phyloP scores from a whole-genome alignment of 495 filamentous ascomycete species.

The Penicillium cataractarum region DNA sequence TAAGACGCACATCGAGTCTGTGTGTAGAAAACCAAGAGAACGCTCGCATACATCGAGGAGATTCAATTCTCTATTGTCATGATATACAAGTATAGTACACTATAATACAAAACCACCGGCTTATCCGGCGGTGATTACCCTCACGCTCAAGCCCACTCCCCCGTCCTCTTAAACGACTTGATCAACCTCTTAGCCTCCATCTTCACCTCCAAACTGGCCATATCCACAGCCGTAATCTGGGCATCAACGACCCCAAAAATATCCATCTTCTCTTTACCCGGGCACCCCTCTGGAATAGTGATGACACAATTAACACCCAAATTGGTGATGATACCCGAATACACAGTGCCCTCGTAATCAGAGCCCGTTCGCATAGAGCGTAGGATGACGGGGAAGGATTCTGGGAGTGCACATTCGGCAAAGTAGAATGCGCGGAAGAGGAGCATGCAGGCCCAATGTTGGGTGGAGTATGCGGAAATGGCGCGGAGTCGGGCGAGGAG shows the following conservation, averaged over 20 bases:
- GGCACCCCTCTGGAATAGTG: constrained; percentile 30
- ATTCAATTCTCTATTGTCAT: not conserved
- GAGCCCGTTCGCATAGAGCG: constrained; percentile 36
- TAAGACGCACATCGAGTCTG: not conserved
- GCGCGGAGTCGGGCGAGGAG: constrained; percentile 37
- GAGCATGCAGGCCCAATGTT: constrained; percentile 69
- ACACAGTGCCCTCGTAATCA: constrained; percentile 34
- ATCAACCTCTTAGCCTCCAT: constrained; percentile 56
- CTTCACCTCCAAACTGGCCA: constrained; percentile 50
- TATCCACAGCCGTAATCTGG: constrained; percentile 59
- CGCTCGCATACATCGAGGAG: not conserved
- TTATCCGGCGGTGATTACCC: not conserved
- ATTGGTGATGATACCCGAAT: constrained; percentile 36
- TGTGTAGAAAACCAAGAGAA: not conserved
- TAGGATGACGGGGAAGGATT: constrained; percentile 61
- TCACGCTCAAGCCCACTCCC: constrained; percentile 37
- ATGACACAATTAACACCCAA: constrained; percentile 39
- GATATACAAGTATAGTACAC: constrained; percentile 18
- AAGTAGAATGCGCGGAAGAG: constrained; percentile 78
- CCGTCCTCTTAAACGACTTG: constrained; percentile 41
- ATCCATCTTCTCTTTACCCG: constrained; percentile 37
- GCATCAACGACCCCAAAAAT: constrained; percentile 60
- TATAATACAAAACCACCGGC: constrained; percentile 19
- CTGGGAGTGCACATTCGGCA: constrained; percentile 64
- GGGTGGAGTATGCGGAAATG: constrained; percentile 39